These are phyloP conservation scores for Cupressus sempervirens DNA, from an alignment of 75 land plant genomes.

Conservation along the genomic window DNA sequence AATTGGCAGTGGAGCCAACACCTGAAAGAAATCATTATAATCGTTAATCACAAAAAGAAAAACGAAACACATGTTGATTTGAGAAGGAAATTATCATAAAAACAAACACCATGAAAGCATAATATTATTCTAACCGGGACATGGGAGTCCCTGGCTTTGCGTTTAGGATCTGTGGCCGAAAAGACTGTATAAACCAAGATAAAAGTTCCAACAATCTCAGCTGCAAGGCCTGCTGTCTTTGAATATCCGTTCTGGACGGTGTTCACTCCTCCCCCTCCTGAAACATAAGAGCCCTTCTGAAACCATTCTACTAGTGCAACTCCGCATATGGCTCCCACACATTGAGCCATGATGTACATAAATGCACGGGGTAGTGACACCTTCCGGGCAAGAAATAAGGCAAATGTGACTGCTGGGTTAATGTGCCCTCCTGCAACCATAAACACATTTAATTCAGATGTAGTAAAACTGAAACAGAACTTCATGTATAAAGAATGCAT, in stretches of 20 bases:
- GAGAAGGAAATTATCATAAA: neutral
- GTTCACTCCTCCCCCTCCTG: conserved; percentile 58
- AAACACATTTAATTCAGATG: neutral
- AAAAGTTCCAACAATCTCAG: conserved; percentile 69
- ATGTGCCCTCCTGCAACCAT: conserved; percentile 39
- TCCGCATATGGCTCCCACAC: conserved; percentile 55
- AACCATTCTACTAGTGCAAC: conserved; percentile 54
- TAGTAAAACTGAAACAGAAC: neutral
- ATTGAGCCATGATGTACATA: conserved; percentile 47
- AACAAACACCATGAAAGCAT: too few relatives aligned
- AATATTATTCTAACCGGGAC: conserved; percentile 46
- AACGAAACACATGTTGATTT: neutral
- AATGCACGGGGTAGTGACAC: conserved; percentile 49
- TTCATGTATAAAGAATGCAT: neutral
- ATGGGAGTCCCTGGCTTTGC: conserved; percentile 63
- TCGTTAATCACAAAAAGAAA: too few relatives aligned
- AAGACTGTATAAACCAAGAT: conserved; percentile 60
- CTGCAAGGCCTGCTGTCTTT: conserved; percentile 38
- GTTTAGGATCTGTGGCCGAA: conserved; percentile 72
- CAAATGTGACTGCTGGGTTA: conserved; percentile 52
- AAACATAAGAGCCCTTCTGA: conserved; percentile 21
- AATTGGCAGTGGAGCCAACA: conserved; percentile 56
- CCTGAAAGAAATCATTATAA: conserved; percentile 5
- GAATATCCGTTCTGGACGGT: conserved; percentile 33
- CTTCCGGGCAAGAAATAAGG: conserved; percentile 50